phyloP scores from a whole-genome alignment of 345 rosid species.

The Psidium friedrichsthalianum region DNA sequence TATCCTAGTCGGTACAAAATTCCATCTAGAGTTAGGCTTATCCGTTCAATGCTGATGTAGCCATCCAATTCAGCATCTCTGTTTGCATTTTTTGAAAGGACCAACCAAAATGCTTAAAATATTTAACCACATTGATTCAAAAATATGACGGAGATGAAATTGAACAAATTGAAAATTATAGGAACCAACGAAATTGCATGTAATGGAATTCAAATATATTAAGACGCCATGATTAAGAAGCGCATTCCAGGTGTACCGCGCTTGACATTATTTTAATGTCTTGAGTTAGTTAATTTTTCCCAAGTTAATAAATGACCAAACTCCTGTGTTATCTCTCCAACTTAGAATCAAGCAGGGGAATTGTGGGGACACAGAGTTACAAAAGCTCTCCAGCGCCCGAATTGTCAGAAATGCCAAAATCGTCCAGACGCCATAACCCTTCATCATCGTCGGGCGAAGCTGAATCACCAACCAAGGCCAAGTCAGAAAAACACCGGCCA shows the following conservation, averaged over 20 bases:
- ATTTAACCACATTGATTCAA: neutral
- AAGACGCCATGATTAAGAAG: neutral
- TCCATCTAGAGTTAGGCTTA: neutral
- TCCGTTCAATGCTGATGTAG: neutral
- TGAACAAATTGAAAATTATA: neutral
- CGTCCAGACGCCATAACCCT: conserved; percentile 24
- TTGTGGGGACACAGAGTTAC: neutral
- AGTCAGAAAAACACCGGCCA: conserved; percentile 35
- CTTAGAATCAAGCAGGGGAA: conserved; percentile 11
- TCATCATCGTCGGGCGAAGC: conserved; percentile 5
- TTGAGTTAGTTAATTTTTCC: neutral
- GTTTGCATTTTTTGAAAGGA: neutral
- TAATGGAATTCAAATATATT: neutral
- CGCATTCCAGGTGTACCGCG: neutral
- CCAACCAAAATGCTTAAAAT: neutral
- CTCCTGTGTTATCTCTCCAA: neutral
- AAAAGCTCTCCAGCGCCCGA: conserved; percentile 6
- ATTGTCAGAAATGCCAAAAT: conserved; percentile 20
- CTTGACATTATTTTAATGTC: neutral
- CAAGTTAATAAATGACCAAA: neutral
- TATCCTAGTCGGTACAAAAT: neutral
- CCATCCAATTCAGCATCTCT: neutral
- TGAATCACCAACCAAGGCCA: conserved; percentile 29
- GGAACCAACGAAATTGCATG: neutral
- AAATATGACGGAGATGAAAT: neutral